Percentiles rank a stretch among this genome's conserved stretches.
These are phyloP conservation scores for Mycena venus DNA, from an alignment of 768 basidiomycete species.

Conservation along the genomic window DNA sequence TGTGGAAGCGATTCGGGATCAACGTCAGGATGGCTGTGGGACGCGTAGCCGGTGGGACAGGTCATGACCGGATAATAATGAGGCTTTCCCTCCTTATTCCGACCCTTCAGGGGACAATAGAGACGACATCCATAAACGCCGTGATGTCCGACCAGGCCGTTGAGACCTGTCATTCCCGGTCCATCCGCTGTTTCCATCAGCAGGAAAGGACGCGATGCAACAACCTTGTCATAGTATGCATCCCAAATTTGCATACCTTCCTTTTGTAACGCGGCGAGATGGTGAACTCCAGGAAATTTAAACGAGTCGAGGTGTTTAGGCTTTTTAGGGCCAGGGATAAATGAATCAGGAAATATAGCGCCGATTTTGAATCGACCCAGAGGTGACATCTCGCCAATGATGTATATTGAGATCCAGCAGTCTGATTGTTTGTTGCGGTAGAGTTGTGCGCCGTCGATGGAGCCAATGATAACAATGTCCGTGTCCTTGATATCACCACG, in stretches of 20 bases:
- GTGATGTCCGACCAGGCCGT: constrained; percentile 44
- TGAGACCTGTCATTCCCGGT: constrained; percentile 34
- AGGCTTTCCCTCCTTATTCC: constrained; percentile 16
- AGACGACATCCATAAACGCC: constrained; percentile 11
- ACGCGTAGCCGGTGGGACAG: too few species aligned
- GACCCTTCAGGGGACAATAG: constrained; percentile 16
- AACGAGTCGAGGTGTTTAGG: neutral
- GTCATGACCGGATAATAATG: constrained; percentile 38
- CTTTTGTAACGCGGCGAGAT: neutral
- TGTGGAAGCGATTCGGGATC: too few species aligned
- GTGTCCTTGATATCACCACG: neutral
- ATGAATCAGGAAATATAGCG: neutral
- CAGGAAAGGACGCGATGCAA: constrained; percentile 34
- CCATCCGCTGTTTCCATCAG: constrained; percentile 10
- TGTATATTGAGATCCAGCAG: neutral
- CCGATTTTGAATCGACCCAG: neutral
- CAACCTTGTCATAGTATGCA: constrained; percentile 6
- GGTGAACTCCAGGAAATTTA: neutral
- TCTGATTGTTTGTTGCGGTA: neutral
- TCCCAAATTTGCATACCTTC: constrained; percentile 42
- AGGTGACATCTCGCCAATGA: neutral
- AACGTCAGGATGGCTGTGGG: too few species aligned
- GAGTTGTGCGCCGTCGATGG: neutral
- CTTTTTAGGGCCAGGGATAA: neutral
- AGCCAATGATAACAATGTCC: neutral